Evolutionary conservation across 2,329 filamentous ascomycete genomes (phyloP).

Genomic region (Arthroderma sp.): DNA sequence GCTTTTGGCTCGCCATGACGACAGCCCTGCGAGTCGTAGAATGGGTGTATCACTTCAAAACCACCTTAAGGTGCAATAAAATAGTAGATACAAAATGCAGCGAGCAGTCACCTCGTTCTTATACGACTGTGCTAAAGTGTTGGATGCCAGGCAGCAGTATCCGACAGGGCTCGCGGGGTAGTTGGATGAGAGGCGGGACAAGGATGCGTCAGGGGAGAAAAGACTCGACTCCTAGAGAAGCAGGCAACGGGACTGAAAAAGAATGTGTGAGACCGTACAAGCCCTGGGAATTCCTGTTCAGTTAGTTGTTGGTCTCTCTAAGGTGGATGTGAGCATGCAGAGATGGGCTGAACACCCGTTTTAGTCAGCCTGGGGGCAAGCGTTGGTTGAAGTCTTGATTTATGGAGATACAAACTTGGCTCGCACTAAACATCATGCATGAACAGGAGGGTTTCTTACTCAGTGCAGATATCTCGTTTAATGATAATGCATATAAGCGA

Average conservation of each 20-base stretch:
- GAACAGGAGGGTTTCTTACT: too few relatives aligned
- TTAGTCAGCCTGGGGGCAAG: too few relatives aligned
- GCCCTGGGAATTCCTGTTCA: background rate
- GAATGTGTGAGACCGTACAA: background rate
- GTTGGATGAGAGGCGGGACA: background rate
- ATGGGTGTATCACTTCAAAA: background rate
- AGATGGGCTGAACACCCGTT: background rate
- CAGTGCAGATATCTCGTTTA: too few relatives aligned
- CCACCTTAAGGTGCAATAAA: background rate
- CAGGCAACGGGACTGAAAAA: background rate
- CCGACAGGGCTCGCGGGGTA: background rate
- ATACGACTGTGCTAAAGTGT: background rate
- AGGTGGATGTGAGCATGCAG: background rate
- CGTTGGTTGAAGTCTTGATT: too few relatives aligned
- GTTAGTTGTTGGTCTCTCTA: background rate
- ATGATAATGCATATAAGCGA: too few relatives aligned
- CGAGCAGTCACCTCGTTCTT: background rate
- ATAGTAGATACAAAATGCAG: background rate
- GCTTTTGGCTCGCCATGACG: slow-evolving; percentile 35
- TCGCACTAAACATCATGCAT: too few relatives aligned
- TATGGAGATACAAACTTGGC: too few relatives aligned
- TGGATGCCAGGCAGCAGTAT: background rate
- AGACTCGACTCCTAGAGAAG: background rate
- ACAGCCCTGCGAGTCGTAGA: background rate
- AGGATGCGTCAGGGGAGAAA: background rate